phyloP scores from a whole-genome alignment of 2,329 filamentous ascomycete species.

The Talaromyces verruculosus region DNA sequence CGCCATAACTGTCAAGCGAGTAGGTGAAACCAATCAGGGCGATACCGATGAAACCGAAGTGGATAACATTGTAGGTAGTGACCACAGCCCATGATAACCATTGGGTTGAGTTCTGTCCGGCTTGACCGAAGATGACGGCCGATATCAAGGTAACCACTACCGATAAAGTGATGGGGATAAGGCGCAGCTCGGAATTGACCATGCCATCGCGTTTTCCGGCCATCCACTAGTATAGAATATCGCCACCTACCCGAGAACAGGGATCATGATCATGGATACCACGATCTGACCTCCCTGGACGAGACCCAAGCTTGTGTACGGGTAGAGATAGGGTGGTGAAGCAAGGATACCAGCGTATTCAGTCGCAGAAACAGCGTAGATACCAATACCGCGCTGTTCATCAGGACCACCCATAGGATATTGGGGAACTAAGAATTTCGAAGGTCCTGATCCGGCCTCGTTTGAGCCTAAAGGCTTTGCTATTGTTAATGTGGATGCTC shows the following conservation, averaged over 20 bases:
- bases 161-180: not conserved
- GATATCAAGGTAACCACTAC: not conserved
- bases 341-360: not conserved
- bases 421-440: not conserved
- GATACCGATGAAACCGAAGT: not conserved
- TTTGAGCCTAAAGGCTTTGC: conserved; percentile 30
- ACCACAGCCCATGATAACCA: not conserved
- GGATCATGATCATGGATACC: not conserved
- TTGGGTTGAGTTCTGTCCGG: not conserved
- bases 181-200: not conserved
- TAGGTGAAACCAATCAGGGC: not conserved
- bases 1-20: not conserved
- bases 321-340: not conserved
- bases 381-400: not conserved
- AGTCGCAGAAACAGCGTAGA: not conserved
- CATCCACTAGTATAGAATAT: not conserved
- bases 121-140: not conserved
- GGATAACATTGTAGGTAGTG: not conserved
- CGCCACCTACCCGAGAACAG: not conserved
- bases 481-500: conserved; percentile 30
- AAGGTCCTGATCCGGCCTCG: conserved; percentile 13
- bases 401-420: not conserved
- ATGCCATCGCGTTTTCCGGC: not conserved
- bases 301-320: not conserved
- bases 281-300: not conserved